Percentiles rank a stretch among this genome's conserved stretches.
Conservation (phyloP, 2,329 filamentous ascomycete species). For the Scytalidium lignicola region DNA sequence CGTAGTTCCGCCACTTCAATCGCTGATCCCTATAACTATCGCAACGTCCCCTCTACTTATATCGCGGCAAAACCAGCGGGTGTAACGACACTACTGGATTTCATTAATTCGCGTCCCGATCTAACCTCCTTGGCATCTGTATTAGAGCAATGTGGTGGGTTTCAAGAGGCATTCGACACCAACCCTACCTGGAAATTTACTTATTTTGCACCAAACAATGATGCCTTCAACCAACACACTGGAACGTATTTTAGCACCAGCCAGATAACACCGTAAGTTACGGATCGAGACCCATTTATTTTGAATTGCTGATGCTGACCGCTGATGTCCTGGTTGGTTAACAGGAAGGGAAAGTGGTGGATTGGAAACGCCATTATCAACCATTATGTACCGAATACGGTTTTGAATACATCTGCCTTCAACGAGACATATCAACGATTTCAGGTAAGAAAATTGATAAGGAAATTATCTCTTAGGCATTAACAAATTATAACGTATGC, state of each 20-base stretch:
- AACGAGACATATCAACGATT: slow-evolving; percentile 17
- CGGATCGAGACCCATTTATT: too few species aligned
- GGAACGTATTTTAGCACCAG: slow-evolving; percentile 24
- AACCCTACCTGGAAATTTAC: slow-evolving; percentile 24
- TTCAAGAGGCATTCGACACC: slow-evolving; percentile 25
- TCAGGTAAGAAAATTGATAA: slow-evolving; percentile 1
- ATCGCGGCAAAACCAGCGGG: slow-evolving; percentile 3
- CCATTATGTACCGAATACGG: slow-evolving; percentile 22
- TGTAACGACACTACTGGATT: slow-evolving; percentile 7
- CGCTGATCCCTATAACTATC: too few species aligned
- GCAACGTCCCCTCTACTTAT: too few species aligned
- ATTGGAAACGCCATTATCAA: slow-evolving; percentile 17
- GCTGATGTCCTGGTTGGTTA: too few species aligned
- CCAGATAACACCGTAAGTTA: slow-evolving; percentile 11
- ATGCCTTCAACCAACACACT: slow-evolving; percentile 24
- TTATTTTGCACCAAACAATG: slow-evolving; percentile 27
- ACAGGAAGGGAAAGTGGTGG: slow-evolving; percentile 24
- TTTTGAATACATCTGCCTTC: slow-evolving; percentile 15
- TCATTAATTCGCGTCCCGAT: slow-evolving; percentile 11
- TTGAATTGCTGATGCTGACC: too few species aligned
- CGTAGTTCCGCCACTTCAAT: too few species aligned
- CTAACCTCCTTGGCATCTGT: slow-evolving; percentile 9
- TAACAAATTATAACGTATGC: too few species aligned
- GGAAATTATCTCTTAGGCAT: too few species aligned
- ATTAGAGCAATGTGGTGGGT: slow-evolving; percentile 14